These are phyloP conservation scores for Naganishia kalamii DNA, from an alignment of 768 basidiomycete species.

Conservation along the genomic window DNA sequence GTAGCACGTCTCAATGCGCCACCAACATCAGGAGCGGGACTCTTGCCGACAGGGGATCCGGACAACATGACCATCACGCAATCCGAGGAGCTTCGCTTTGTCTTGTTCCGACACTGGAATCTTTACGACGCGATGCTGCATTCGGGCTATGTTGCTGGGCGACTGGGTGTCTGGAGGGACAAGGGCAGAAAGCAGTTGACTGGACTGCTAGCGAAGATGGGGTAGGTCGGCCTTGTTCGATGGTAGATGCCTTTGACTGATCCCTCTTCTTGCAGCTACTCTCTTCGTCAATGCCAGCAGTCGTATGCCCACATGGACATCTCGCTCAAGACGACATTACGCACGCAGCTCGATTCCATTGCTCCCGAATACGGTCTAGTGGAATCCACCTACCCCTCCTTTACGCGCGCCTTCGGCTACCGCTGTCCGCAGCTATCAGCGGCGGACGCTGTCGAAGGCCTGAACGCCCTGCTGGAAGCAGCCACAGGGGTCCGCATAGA, in stretches of 20 bases:
- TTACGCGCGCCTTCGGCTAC: conserved; percentile 85
- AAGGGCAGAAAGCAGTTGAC: conserved; percentile 79
- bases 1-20: conserved; percentile 81
- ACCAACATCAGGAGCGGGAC: conserved; percentile 44
- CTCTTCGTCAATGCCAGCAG: conserved; percentile 88
- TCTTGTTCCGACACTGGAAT: conserved; percentile 94
- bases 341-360: conserved; percentile 74
- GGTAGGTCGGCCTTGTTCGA: conserved; percentile 53
- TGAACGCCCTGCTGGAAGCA: conserved; percentile 79
- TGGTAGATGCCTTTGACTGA: background rate
- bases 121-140: conserved; percentile 97
- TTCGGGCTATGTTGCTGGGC: conserved; percentile 89
- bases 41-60: conserved; percentile 48
- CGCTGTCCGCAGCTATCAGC: conserved; percentile 80
- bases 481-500: conserved; percentile 86
- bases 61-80: conserved; percentile 78
- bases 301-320: conserved; percentile 93
- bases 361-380: conserved; percentile 92
- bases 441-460: conserved; percentile 84
- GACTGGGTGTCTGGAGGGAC: conserved; percentile 95
- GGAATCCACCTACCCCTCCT: conserved; percentile 88
- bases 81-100: conserved; percentile 86
- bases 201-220: conserved; percentile 95
- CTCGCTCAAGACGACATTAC: conserved; percentile 74
- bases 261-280: conserved; percentile 60